Evolutionary conservation across 495 filamentous ascomycete genomes (phyloP).

Genomic region (Physcia stellaris): DNA sequence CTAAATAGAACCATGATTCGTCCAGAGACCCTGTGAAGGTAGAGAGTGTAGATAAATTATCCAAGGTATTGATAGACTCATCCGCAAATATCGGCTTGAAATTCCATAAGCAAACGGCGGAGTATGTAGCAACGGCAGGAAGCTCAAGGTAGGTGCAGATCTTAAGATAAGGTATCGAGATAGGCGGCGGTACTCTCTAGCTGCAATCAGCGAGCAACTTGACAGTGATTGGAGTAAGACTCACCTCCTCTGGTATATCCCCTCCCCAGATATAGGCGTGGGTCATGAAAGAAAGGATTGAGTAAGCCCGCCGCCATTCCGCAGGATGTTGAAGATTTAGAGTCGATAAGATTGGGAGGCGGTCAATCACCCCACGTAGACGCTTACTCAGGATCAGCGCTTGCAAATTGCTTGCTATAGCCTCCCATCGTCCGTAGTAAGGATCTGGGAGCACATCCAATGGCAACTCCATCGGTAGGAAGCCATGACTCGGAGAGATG

Average conservation of each 20-base stretch:
- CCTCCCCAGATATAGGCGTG: conserved; percentile 96
- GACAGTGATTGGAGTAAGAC: conserved; percentile 5
- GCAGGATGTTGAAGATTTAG: conserved; percentile 61
- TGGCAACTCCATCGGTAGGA: conserved; percentile 74
- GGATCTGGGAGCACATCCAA: conserved; percentile 65
- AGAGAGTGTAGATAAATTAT: conserved; percentile 70
- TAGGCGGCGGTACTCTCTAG: conserved; percentile 67
- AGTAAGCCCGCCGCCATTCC: conserved; percentile 89
- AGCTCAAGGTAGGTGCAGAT: conserved; percentile 73
- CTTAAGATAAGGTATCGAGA: conserved; percentile 69
- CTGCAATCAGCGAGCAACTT: background rate
- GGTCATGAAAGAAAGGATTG: conserved; percentile 71
- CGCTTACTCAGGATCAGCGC: conserved; percentile 70
- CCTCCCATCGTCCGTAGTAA: conserved; percentile 92
- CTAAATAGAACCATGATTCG: conserved; percentile 96
- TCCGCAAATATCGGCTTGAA: conserved; percentile 76
- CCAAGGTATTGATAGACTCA: conserved; percentile 64
- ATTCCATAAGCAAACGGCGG: conserved; percentile 88
- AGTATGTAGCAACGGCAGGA: conserved; percentile 89
- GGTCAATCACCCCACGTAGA: conserved; percentile 60
- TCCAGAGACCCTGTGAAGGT: conserved; percentile 94
- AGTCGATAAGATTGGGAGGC: conserved; percentile 69
- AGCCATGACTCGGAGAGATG: conserved; percentile 74
- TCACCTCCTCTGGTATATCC: conserved; percentile 61
- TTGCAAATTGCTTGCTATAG: conserved; percentile 71